These are phyloP conservation scores for Acrocalymma vagum DNA, from an alignment of 2,329 filamentous ascomycete species.

Conservation along the genomic window DNA sequence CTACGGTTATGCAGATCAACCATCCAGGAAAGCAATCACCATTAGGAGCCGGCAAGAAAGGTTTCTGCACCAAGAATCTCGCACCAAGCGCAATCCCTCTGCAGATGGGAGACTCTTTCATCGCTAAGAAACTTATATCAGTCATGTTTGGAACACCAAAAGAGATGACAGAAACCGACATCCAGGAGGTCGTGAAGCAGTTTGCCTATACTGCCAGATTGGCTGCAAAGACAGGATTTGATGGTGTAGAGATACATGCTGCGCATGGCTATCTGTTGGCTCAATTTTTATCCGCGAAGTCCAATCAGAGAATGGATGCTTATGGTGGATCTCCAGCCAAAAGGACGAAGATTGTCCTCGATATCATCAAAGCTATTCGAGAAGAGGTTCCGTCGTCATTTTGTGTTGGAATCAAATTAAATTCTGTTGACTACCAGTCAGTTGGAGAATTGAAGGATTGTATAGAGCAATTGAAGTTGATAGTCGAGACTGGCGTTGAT, in stretches of 20 bases:
- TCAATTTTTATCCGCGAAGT: slow-evolving; percentile 51
- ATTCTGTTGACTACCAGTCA: slow-evolving; percentile 57
- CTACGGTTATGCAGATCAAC: slow-evolving; percentile 66
- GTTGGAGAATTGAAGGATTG: slow-evolving; percentile 56
- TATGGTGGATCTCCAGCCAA: slow-evolving; percentile 58
- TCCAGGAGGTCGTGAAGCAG: slow-evolving; percentile 63
- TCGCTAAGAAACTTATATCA: slow-evolving; percentile 53
- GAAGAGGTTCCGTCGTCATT: slow-evolving; percentile 52
- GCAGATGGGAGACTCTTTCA: slow-evolving; percentile 35
- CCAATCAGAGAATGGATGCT: slow-evolving; percentile 57
- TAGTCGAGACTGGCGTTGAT: slow-evolving; percentile 64
- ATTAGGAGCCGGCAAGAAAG: slow-evolving; percentile 52
- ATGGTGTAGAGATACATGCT: slow-evolving; percentile 62
- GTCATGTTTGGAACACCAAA: slow-evolving; percentile 55
- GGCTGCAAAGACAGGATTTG: slow-evolving; percentile 59
- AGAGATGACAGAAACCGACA: slow-evolving; percentile 61
- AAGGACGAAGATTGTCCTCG: slow-evolving; percentile 55
- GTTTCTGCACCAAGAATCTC: slow-evolving; percentile 36
- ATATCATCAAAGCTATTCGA: slow-evolving; percentile 55
- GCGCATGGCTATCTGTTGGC: slow-evolving; percentile 61
- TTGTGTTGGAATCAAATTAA: slow-evolving; percentile 60
- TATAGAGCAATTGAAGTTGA: slow-evolving; percentile 65
- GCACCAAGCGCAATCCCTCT: slow-evolving; percentile 56
- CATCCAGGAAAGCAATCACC: slow-evolving; percentile 68
- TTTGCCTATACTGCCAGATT: slow-evolving; percentile 66